Conservation (phyloP, 192 early-diverging fungal genomes). For the Borealophlyctis nickersoniae region DNA sequence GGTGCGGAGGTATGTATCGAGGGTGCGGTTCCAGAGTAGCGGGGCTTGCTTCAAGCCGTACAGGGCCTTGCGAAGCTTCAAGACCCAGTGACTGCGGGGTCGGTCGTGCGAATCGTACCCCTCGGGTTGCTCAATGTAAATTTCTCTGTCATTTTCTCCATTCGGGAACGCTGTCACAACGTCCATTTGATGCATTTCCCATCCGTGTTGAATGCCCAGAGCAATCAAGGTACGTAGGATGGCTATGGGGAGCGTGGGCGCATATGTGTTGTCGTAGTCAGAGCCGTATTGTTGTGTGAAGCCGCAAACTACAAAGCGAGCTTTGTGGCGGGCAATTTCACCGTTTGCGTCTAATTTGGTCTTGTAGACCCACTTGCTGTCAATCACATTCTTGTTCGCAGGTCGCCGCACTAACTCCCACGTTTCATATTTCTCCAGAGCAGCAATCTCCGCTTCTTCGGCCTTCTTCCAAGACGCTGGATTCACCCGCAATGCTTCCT, state of each 20-base stretch:
- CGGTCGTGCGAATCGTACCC: conserved; percentile 4
- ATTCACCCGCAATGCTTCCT: no score
- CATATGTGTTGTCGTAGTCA: conserved; percentile 25
- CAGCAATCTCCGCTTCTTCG: neutral
- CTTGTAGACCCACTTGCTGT: conserved; percentile 25
- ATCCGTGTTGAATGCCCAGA: neutral
- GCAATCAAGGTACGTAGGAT: conserved; percentile 13
- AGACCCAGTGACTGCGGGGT: conserved; percentile 2
- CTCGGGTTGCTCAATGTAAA: conserved; percentile 31
- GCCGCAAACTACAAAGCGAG: conserved; percentile 30
- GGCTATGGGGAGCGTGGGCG: conserved; percentile 7
- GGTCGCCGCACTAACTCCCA: conserved; percentile 11
- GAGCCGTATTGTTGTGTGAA: conserved; percentile 19
- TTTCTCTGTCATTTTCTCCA: conserved; percentile 16
- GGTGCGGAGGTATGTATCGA: conserved; percentile 1
- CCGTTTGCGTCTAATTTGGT: conserved; percentile 25
- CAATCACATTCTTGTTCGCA: conserved; percentile 10
- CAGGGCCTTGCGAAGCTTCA: conserved; percentile 6
- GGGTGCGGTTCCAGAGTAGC: conserved; percentile 17
- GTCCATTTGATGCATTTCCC: conserved; percentile 22
- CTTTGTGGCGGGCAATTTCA: conserved; percentile 16
- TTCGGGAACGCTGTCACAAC: conserved; percentile 28
- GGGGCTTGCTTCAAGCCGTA: conserved; percentile 34
- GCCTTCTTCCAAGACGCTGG: neutral
- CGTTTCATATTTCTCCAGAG: conserved; percentile 10